A percentile compares a stretch with the other conserved stretches of the same genome.
phyloP scores from a whole-genome alignment of 2,329 filamentous ascomycete species.

The Xylariales sp. region DNA sequence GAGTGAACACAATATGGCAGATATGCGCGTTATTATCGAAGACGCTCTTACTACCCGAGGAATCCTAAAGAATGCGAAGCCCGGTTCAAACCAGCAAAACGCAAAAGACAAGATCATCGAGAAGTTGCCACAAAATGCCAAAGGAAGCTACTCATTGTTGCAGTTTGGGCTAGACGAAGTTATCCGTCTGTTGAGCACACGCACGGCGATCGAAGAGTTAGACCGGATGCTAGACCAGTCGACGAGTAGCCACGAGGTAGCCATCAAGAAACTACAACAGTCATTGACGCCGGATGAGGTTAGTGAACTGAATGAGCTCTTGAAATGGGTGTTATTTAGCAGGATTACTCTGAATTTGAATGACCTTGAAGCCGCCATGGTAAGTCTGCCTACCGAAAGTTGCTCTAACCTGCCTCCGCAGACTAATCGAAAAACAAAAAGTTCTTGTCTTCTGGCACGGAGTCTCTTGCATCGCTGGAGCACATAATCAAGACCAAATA shows the following conservation, averaged over 20 bases:
- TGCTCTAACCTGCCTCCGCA: no score
- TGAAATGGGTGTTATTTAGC: conserved; percentile 45
- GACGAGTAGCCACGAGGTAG: conserved; percentile 41
- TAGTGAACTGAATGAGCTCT: conserved; percentile 44
- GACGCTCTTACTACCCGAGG: conserved; percentile 37
- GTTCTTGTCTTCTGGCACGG: no score
- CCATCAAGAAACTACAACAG: conserved; percentile 43
- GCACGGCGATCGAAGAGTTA: conserved; percentile 37
- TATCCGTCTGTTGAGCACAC: conserved; percentile 37
- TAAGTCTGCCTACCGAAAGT: no score
- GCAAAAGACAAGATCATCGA: conserved; percentile 40
- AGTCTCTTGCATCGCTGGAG: no score
- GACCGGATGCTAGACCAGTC: conserved; percentile 39
- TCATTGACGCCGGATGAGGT: conserved; percentile 43
- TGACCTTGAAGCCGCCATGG: no score
- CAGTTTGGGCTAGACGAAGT: conserved; percentile 41
- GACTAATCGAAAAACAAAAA: no score
- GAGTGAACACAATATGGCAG: conserved; percentile 37
- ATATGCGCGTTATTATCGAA: conserved; percentile 42
- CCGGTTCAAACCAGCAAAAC: conserved; percentile 39
- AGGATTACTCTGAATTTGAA: no score
- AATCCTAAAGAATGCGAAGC: conserved; percentile 37
- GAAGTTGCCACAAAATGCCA: conserved; percentile 37
- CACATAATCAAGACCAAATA: no score
- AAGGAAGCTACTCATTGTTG: conserved; percentile 40